Percentiles rank a stretch among this genome's conserved stretches.
Conservation (phyloP, 768 basidiomycete species). For the Psilocybe tampanensis region DNA sequence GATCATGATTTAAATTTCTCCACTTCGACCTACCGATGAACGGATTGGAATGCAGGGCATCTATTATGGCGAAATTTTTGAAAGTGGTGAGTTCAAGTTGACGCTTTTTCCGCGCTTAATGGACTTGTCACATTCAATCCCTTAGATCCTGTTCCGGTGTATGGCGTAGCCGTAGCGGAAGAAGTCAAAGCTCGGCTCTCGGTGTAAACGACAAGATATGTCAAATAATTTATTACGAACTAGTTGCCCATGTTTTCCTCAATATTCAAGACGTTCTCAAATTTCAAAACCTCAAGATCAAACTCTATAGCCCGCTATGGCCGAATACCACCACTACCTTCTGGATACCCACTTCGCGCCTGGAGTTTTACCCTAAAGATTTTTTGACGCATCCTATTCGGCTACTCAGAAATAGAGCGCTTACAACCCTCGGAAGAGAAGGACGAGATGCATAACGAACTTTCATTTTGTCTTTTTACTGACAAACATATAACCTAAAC, state of each 20-base stretch:
- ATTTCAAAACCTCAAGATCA: neutral
- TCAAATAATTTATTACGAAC: neutral
- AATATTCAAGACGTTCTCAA: too few species aligned
- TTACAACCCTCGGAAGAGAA: neutral
- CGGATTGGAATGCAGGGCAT: neutral
- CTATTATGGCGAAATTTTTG: neutral
- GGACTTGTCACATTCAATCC: neutral
- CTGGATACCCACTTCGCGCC: neutral
- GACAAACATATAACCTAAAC: neutral
- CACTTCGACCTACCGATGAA: neutral
- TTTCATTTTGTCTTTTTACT: neutral
- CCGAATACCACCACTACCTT: too few species aligned
- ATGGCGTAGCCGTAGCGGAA: slow-evolving; percentile 55
- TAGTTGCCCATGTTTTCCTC: too few species aligned
- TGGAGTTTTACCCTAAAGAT: neutral
- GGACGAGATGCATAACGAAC: neutral
- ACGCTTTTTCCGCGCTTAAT: neutral
- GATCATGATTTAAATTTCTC: neutral
- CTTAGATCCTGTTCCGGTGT: slow-evolving; percentile 53
- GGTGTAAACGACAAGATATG: neutral
- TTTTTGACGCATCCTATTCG: neutral
- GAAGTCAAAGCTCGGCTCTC: slow-evolving; percentile 58
- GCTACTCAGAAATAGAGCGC: neutral
- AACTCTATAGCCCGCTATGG: too few species aligned
- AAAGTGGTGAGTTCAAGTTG: slow-evolving; percentile 4